Percentiles rank a stretch among this genome's conserved stretches.
Evolutionary conservation across 2,329 filamentous ascomycete genomes (phyloP).

Genomic region (Podosphaera aphanis): DNA sequence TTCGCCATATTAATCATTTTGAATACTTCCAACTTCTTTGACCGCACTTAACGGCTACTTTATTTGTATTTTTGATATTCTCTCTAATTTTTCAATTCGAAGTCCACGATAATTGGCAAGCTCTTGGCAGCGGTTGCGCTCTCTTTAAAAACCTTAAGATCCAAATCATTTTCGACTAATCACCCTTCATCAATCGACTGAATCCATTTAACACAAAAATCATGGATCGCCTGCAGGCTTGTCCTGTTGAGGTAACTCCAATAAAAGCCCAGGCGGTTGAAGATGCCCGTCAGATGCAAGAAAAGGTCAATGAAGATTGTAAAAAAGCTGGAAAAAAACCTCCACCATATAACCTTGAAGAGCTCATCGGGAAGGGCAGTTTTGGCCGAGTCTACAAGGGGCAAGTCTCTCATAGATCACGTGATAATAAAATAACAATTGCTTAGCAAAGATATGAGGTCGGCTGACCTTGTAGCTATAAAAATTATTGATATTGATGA

Average conservation of each 20-base stretch:
- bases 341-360: slow-evolving; percentile 43
- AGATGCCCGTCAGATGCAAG: slow-evolving; percentile 49
- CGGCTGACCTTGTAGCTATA: slow-evolving; percentile 37
- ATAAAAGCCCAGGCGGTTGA: slow-evolving; percentile 21
- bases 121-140: too few species aligned
- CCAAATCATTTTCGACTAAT: too few species aligned
- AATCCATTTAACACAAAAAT: not conserved
- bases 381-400: slow-evolving; percentile 54
- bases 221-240: not conserved
- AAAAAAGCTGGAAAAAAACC: slow-evolving; percentile 32
- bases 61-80: too few species aligned
- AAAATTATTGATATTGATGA: slow-evolving; percentile 74
- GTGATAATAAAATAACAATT: slow-evolving; percentile 3
- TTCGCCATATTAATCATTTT: too few species aligned
- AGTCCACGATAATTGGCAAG: too few species aligned
- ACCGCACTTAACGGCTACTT: too few species aligned
- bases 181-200: too few species aligned
- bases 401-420: slow-evolving; percentile 8
- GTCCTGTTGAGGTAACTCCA: slow-evolving; percentile 5
- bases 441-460: slow-evolving; percentile 14
- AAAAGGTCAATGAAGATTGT: slow-evolving; percentile 36
- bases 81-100: too few species aligned
- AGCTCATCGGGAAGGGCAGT: slow-evolving; percentile 52
- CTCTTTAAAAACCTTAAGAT: too few species aligned
- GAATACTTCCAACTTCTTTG: too few species aligned